A percentile compares a stretch with the other conserved stretches of the same genome.
Evolutionary conservation across 495 filamentous ascomycete species (phyloP).

Genomic region (Podospora tetraspora): DNA sequence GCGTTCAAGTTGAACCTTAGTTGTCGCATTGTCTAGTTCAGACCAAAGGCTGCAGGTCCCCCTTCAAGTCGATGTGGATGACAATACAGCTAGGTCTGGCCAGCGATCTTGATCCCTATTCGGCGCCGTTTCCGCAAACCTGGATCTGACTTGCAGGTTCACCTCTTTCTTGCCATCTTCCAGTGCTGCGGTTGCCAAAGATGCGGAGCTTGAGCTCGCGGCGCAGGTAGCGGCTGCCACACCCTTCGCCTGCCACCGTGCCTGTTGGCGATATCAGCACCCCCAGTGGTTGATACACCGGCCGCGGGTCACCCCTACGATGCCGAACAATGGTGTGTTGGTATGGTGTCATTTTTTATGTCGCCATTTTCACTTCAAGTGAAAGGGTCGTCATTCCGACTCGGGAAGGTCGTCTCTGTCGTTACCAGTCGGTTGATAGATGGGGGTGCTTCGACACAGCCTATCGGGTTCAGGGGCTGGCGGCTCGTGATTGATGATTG

Average conservation of each 20-base stretch:
- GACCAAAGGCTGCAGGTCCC: background rate
- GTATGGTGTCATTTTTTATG: background rate
- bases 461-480: too few species aligned
- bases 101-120: background rate
- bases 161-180: background rate
- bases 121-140: background rate
- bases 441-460: too few species aligned
- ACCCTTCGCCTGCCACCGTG: background rate
- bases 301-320: background rate
- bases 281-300: background rate
- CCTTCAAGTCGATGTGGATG: background rate
- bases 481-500: too few species aligned
- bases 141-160: background rate
- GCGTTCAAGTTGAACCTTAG: background rate
- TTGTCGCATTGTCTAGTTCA: background rate
- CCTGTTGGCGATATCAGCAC: background rate
- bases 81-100: background rate
- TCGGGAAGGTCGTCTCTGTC: background rate
- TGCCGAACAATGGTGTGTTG: background rate
- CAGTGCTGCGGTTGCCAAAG: too few species aligned
- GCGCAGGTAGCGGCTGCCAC: background rate
- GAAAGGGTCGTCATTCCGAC: background rate
- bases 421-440: too few species aligned
- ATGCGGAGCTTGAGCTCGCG: background rate
- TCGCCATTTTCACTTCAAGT: background rate